Base-by-base conservation (phyloP, 2,329 filamentous ascomycete genomes). In the Alternaria novae-zelandiae region DNA sequence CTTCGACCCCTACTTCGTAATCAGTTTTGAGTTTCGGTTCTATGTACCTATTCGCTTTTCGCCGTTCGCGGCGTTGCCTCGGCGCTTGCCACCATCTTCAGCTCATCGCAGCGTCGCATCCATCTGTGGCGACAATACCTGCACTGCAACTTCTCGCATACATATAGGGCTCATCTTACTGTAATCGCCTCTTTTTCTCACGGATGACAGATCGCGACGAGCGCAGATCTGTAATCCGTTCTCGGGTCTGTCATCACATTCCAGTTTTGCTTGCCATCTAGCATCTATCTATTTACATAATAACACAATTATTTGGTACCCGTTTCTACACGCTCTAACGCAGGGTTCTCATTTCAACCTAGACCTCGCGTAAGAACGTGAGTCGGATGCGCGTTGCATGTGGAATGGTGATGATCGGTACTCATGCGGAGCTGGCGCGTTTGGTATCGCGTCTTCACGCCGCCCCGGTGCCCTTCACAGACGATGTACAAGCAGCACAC, bases 201-300 rank as follows among this genome's bases (percentile, higher is more conserved):
- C 46, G 61, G 59, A 65, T 67, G 62, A 67, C 59, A 47, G 53
- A 65, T 63, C 9, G 9, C 5, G 56, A 32, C 36, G 51, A 56
- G 54, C 21, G 15, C 23, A 15, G 26, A 47, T 32, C 47, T 28
- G 49, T 26, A 15, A 51, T 51, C 41, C 23, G 36, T 21, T 44
- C 21, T 10, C 21, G 2, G n/a, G n/a, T 43, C 12, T 1, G 13
- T 53, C 30, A 36, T 53, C 30, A 17, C 36, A 15, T 5, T 41
- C 13, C 9, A 41, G 20, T 23, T 28, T 53, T 5, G 30, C 36
- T 30, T 20, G 9, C n/a, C 51, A 15, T 36, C 44, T 26, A 50
- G 36, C 3, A 59, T 8, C 2, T 46, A 56, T 56, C 25, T 46
- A 56, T 53, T 23, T 53, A 53, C 12, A 23, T 36, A 41, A 46